These are phyloP conservation scores for Smallanthus sonchifolius DNA, from an alignment of 129 eudicot genomes.

Conservation along the genomic window DNA sequence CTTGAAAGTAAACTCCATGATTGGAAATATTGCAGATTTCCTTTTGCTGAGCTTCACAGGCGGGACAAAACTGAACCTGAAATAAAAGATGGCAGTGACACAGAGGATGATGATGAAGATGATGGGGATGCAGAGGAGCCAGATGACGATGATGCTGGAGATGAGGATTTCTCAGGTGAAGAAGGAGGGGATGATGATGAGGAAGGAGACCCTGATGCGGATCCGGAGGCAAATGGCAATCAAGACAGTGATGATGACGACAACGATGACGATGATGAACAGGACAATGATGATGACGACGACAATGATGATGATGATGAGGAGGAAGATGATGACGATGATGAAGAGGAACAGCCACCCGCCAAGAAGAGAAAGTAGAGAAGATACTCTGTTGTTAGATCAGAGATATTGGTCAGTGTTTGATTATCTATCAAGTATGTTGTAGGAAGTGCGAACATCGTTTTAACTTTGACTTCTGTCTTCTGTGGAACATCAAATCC, in stretches of 20 bases:
- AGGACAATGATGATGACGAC: conserved; percentile 39
- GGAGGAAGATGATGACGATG: conserved; percentile 18
- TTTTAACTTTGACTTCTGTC: conserved; percentile 32
- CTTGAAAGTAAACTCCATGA: background rate
- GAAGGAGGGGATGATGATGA: conserved; percentile 53
- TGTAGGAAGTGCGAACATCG: conserved; percentile 20
- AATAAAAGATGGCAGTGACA: conserved; percentile 67
- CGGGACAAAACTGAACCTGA: conserved; percentile 48
- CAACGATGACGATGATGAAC: conserved; percentile 53
- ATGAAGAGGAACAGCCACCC: conserved; percentile 84
- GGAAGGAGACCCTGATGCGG: conserved; percentile 61
- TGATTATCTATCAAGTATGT: conserved; percentile 24
- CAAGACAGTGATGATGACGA: conserved; percentile 58
- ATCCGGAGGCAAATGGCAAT: conserved; percentile 61
- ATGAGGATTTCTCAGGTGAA: conserved; percentile 83
- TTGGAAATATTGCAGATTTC: conserved; percentile 47
- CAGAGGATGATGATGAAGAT: conserved; percentile 78
- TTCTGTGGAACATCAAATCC: conserved; percentile 21
- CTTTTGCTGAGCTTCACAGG: conserved; percentile 55
- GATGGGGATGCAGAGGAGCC: conserved; percentile 48
- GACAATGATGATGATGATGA: conserved; percentile 49
- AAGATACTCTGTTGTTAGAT: conserved; percentile 23
- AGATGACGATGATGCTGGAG: conserved; percentile 57
- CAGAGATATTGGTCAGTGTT: conserved; percentile 15
- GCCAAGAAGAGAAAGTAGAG: conserved; percentile 91